phyloP scores from a whole-genome alignment of 495 filamentous ascomycete genomes.

The Chaetomium fimeti region DNA sequence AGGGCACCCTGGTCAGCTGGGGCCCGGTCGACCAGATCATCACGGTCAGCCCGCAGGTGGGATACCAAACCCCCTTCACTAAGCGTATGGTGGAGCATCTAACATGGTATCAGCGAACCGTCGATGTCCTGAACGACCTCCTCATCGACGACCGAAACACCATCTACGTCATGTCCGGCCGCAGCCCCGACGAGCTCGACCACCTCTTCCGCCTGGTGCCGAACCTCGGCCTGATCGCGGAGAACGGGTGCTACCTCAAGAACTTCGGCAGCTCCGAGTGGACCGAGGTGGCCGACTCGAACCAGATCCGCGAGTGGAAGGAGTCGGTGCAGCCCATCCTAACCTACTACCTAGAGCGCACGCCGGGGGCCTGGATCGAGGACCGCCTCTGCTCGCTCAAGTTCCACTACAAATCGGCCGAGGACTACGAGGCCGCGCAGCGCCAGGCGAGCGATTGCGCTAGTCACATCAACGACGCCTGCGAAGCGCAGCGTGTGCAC shows the following conservation, averaged over 20 bases:
- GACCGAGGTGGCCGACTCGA: constrained; percentile 68
- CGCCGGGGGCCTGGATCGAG: constrained; percentile 82
- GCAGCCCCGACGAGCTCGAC: constrained; percentile 83
- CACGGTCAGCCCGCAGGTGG: constrained; percentile 71
- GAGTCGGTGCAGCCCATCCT: constrained; percentile 70
- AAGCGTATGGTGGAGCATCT: neutral
- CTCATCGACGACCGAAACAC: constrained; percentile 72
- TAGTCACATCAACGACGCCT: constrained; percentile 90
- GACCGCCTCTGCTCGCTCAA: constrained; percentile 81
- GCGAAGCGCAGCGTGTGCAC: constrained; percentile 74
- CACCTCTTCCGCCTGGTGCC: constrained; percentile 74
- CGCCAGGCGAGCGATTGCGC: constrained; percentile 83
- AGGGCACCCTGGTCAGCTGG: constrained; percentile 85
- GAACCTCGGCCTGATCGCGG: constrained; percentile 80
- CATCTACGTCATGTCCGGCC: constrained; percentile 91
- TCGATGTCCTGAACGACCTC: constrained; percentile 76
- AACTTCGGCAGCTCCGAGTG: constrained; percentile 64
- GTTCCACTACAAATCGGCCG: constrained; percentile 81
- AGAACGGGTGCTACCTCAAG: constrained; percentile 88
- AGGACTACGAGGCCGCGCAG: constrained; percentile 67
- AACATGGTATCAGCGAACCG: constrained; percentile 55
- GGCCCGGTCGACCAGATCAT: constrained; percentile 76
- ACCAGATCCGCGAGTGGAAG: constrained; percentile 72
- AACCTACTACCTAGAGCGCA: constrained; percentile 82
- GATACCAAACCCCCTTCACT: constrained; percentile 5